Base-by-base conservation (phyloP, 495 filamentous ascomycete genomes). In the Friedmanniomyces endolithicus region DNA sequence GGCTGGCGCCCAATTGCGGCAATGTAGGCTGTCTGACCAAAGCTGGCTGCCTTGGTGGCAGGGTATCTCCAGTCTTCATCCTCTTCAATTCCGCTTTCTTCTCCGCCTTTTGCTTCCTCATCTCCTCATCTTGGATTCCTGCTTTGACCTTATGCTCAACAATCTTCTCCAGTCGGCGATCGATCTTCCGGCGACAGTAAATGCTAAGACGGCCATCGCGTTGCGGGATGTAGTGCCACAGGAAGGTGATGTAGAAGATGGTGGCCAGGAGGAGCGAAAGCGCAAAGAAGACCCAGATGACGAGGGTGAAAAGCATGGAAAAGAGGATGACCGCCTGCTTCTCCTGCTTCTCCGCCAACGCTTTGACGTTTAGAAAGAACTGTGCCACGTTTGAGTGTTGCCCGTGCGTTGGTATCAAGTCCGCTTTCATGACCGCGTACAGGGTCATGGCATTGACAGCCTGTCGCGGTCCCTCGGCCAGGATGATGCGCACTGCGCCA, bases 171-270 rank as follows among this genome's bases (percentile, higher is more conserved):
- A 98, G 72, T 52, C 88, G 75, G 41, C 74, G 80, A 64, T 94
- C 88, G 65, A 95, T 81, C 71, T 95, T 95, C 16, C 88, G 80
- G 55, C 86, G 82, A 65, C 90, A 96, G 70, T 94, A 98, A 14
- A 80, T 80, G 12, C 78, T 77, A 20, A 98, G 74, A 0, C 82
- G 80, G n/a, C 85, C 85, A 65, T 94, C 87, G 24, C 75, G 71
- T 11, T 74, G 73, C 4, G 87, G 87, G 55, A 98, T 94, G 60
- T 88, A 85, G 68, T 88, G 84, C 77, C 86, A 95, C 2, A 98
- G 75, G 72, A 92, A 98, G 55, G 83, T 75, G 25, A 95, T 67
- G 67, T 94, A 98, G 39, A 94, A 78, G 1, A 90, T 55, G 40
- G 80, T 70, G 0, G 87, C 87, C 9, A 87, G 60, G 7, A 86